These are phyloP conservation scores for Solanum chiquidenum DNA, from an alignment of 257 asterid species.

Conservation along the genomic window DNA sequence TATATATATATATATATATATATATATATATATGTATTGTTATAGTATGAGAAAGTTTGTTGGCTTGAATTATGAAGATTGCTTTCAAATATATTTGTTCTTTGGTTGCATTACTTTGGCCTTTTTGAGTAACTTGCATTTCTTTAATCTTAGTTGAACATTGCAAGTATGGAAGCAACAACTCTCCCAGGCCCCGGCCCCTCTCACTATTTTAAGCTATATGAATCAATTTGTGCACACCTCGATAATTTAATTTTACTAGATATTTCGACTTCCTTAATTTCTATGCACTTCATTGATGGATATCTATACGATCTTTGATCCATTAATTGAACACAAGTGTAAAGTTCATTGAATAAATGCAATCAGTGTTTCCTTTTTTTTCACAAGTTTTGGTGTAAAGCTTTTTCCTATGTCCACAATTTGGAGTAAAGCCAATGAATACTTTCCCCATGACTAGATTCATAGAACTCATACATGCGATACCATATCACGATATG, in stretches of 20 bases:
- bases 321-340: not conserved
- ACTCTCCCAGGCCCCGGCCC: not conserved
- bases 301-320: not conserved
- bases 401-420: not conserved
- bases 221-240: not conserved
- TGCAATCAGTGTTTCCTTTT: not conserved
- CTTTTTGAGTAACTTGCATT: too few relatives aligned
- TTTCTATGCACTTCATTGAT: not conserved
- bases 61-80: too few relatives aligned
- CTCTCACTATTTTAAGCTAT: too few relatives aligned
- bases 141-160: not conserved
- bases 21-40: too few relatives aligned
- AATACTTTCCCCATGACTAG: not conserved
- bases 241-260: not conserved
- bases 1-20: not conserved
- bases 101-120: not conserved
- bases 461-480: not conserved
- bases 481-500: too few relatives aligned
- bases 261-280: not conserved
- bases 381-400: not conserved
- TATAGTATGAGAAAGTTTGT: not conserved
- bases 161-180: not conserved
- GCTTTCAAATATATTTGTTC: not conserved
- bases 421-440: not conserved
- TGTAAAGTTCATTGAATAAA: not conserved